Evolutionary conservation across 1,284 basidiomycete species (phyloP), one percentile per base, ranked within the genome.

Genomic region (Ceratobasidium sp.): DNA sequence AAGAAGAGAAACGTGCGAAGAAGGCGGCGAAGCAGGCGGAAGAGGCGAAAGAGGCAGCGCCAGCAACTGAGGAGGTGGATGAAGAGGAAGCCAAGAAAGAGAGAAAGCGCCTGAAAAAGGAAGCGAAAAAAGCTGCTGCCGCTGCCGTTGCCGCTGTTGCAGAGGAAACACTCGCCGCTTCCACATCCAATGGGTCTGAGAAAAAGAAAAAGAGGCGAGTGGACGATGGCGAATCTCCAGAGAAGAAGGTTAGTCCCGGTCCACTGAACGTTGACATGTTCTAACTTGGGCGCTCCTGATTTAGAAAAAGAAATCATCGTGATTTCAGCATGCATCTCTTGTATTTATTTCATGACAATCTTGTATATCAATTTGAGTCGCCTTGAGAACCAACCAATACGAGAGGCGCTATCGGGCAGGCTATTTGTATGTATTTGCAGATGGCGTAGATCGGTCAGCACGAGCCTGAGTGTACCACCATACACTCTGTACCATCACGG

Each of bases 1-100:
- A 84, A 80, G 90, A 89, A 58, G 91, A 90, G 85, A 90, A 87
- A 83, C 86, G 84, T 81, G 88, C 86, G n/a, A 90, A 92, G 85
- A 91, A 90, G 81, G 89, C 88, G 82, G 78, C 77, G 37, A 87
- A 84, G 75, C 83, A 82, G 51, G 82, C 79, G 45, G 81, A 80
- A 66, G 81, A 82, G 35, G 82, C 47, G 17, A n/a, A 64, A 64
- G 26, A 80, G 13, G 81, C 81, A 20, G 85, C 85, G 80, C 61
- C 61, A 7, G 88, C 86, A 45, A 81, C 82, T 67, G 86, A 85
- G 76, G 87, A 86, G 56, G 86, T 86, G 54, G 86, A 76, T 51
- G 79, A 80, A 42, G 77, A 76, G 66, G 79, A 79, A 56, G 75
- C 78, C 33, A 71, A 73, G 75, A 73, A 73, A 63, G 69, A 79